Evolutionary conservation across 2,329 filamentous ascomycete genomes (phyloP), one percentile per base, ranked within the genome.

Genomic region (Madurella mycetomatis): DNA sequence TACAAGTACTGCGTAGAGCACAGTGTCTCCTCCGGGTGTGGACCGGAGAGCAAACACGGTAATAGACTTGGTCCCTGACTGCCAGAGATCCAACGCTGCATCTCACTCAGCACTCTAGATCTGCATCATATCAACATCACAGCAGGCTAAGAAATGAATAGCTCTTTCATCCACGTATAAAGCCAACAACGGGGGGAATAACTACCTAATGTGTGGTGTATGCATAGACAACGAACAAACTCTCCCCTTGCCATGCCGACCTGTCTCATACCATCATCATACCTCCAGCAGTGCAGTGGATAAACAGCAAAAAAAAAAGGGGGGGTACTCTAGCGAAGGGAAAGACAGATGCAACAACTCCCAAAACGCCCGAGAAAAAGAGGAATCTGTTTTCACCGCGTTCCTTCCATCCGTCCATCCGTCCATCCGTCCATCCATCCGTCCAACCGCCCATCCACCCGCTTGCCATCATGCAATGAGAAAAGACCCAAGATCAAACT

Each of bases 401-500:
- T 25, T n/a, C 31, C 7, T 12, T 34, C 12, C 31, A n/a, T n/a
- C n/a, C n/a, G n/a, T n/a, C n/a, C n/a, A n/a, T n/a, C 34, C 34
- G 11, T 9, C 9, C 34, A 15, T 15, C 34, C 34, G 34, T 12
- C 13, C 9, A 4, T 12, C 34, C 34, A 4, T 46, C 32, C 54
- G 40, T 45, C 8, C 41, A 40, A 25, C 34, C 16, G 2, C 19
- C 30, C 31, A 18, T 47, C 45, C 43, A 42, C 25, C 51, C 41
- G 12, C 9, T 43, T 16, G 18, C 17, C 2, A 37, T 15, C 34
- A 37, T 37, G 34, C 34, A 49, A 49, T 17, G 41, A 30, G 15
- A 32, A 42, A 30, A 49, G 41, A 2, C 17, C 17, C 50, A 17
- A 41, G 32, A 18, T 40, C 15, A n/a, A 12, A 16, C n/a, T 69